Evolutionary conservation across 768 basidiomycete genomes (phyloP), one percentile per base, ranked within the genome.

Genomic region (Crucibulum laeve): DNA sequence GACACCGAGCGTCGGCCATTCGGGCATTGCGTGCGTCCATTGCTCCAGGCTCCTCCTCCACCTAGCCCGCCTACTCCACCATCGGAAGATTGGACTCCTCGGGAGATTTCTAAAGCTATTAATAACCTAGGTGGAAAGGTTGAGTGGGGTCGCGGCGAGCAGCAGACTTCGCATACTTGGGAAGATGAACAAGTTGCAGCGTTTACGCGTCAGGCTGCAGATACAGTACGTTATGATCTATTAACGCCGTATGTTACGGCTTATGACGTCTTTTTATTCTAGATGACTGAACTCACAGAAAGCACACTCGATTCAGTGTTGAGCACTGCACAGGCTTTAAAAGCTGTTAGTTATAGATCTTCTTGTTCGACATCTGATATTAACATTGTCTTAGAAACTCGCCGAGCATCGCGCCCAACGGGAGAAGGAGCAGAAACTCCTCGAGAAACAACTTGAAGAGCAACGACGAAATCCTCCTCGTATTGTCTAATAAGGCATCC

Each of bases 211-310:
- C 73, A 78, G 38, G 76, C 79, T 23, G 63, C 68, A 17, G 77
- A 79, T 35, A 68, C 70, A 26, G 79, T 81, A 34, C 47, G 69
- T 59, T 17, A 25, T 33, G 24, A 23, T 25, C 26, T 28, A 32
- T 11, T 39, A 17, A n/a, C 34, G 25, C 19, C 37, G 13, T 15
- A 34, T 30, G 17, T 41, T 5, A 36, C 41, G 4, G 36, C 25
- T 33, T 40, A 21, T 17, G 6, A 17, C 10, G 19, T 50, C 25
- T 14, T n/a, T 36, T 36, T 50, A 19, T 28, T 44, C 4, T 46
- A 84, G 85, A 73, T 82, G 64, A 63, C 65, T 5, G 82, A 84
- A 40, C 55, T 86, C 45, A 84, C 84, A 2, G 86, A 87, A 56
- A 70, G 73, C 13, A 81, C 84, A 0, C 73, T 88, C 14, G 83